Evolutionary conservation across 305 asterid species (phyloP).

Genomic region (Solanum hybrid): DNA sequence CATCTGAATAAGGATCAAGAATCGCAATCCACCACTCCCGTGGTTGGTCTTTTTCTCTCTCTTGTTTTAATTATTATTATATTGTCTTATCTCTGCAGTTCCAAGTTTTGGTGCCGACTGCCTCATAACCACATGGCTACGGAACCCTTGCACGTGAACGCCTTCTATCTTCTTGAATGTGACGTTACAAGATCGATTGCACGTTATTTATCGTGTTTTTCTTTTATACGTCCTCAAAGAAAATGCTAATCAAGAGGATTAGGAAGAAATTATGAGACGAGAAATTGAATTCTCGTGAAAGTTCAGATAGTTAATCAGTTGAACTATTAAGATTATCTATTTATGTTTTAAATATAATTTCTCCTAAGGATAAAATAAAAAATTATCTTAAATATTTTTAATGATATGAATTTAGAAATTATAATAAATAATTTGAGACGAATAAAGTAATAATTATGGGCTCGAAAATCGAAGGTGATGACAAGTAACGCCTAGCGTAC

Average conservation of each 20-base stretch:
- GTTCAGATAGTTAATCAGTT: neutral
- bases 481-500: neutral
- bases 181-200: neutral
- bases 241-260: neutral
- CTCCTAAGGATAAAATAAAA: too few species aligned
- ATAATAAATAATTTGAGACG: neutral
- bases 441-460: neutral
- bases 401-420: neutral
- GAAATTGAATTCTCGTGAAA: neutral
- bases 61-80: neutral
- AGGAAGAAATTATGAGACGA: neutral
- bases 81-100: neutral
- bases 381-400: neutral
- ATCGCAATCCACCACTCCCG: neutral
- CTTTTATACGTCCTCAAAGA: fast-evolving
- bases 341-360: too few species aligned
- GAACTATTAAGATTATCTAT: neutral
- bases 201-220: neutral
- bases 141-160: slow-evolving; percentile 4
- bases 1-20: neutral
- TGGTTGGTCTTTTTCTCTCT: neutral
- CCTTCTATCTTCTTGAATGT: neutral
- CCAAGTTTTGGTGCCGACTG: slow-evolving; percentile 1
- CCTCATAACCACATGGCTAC: neutral
- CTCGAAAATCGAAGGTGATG: neutral